phyloP scores from a whole-genome alignment of 495 filamentous ascomycete species.

The Daldinia caldariorum region DNA sequence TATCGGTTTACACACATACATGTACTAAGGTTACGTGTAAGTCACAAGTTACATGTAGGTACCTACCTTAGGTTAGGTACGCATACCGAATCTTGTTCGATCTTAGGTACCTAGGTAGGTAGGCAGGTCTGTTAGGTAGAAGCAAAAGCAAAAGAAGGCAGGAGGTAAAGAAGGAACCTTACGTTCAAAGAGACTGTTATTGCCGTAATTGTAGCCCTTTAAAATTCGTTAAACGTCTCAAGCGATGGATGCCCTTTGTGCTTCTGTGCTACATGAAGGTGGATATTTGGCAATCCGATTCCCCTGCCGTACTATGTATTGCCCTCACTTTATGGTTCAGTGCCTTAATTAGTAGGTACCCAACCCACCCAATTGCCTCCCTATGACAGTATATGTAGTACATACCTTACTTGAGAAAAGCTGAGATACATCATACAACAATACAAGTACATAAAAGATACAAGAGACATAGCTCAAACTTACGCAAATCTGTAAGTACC shows the following conservation, averaged over 20 bases:
- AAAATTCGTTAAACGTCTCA: constrained; percentile 5
- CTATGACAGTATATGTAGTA: neutral
- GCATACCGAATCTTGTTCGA: too few species aligned
- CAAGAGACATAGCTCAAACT: neutral
- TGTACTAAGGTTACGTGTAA: too few species aligned
- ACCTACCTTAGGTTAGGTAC: too few species aligned
- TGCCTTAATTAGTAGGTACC: constrained; percentile 45
- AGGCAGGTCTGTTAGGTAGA: neutral
- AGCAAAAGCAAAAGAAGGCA: neutral
- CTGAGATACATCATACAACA: neutral
- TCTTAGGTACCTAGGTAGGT: neutral
- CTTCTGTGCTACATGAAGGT: constrained; percentile 8
- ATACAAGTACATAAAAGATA: constrained; percentile 2
- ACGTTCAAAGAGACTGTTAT: constrained; percentile 4
- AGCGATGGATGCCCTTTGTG: constrained; percentile 13
- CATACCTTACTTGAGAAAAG: too few species aligned
- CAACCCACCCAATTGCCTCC: constrained; percentile 33
- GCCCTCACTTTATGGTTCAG: constrained; percentile 32
- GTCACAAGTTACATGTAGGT: too few species aligned
- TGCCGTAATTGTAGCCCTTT: neutral
- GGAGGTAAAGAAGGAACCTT: neutral
- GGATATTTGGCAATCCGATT: constrained; percentile 1
- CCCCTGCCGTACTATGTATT: constrained; percentile 6
- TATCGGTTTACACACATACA: too few species aligned
- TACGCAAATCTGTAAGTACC: constrained; percentile 13